These are phyloP conservation scores for Phytophthora rubi DNA, from an alignment of 352 stramenopile species.

Conservation along the genomic window DNA sequence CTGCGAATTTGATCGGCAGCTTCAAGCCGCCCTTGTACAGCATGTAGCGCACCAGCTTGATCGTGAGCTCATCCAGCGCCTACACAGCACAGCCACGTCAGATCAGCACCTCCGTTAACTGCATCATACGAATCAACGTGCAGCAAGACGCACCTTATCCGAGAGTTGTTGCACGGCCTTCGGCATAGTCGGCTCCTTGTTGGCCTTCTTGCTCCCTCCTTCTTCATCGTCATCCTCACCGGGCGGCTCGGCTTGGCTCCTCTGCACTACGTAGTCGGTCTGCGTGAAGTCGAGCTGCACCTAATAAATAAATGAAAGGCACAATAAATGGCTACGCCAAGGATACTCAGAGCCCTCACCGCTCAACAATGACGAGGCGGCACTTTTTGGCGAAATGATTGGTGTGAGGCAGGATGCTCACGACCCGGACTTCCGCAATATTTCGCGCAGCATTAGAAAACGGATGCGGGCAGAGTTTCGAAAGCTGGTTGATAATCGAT, in stretches of 20 bases:
- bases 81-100: constrained; percentile 26
- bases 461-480: no score
- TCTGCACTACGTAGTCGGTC: constrained; percentile 69
- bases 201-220: constrained; percentile 38
- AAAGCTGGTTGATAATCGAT: no score
- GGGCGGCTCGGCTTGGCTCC: constrained; percentile 45
- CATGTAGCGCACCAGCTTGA: constrained; percentile 83
- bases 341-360: no score
- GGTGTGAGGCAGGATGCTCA: no score
- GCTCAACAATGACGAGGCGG: no score
- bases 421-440: no score
- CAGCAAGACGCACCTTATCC: constrained; percentile 44
- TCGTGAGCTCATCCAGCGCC: constrained; percentile 74
- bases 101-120: neutral
- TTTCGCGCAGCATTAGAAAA: no score
- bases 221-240: constrained; percentile 40
- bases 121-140: neutral
- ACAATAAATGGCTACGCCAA: no score
- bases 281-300: constrained; percentile 78
- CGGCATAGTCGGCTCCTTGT: constrained; percentile 45
- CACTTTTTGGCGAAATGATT: no score
- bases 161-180: constrained; percentile 57
- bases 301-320: constrained; percentile 4
- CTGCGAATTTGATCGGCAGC: constrained; percentile 76
- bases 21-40: constrained; percentile 86